phyloP scores from a whole-genome alignment of 371 early-diverging fungal species.

The Nosema muscidifuracis region DNA sequence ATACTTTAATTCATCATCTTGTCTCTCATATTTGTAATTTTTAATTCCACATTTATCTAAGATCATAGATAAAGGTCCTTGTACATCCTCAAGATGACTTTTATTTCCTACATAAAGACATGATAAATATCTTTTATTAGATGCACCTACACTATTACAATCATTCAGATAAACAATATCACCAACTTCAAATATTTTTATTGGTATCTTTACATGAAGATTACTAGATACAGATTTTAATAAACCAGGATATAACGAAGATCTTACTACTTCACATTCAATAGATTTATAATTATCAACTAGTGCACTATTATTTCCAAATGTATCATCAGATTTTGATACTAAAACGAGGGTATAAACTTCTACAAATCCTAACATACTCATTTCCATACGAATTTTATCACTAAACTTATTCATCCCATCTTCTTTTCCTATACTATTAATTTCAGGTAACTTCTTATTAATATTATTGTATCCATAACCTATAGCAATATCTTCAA shows the following conservation, averaged over 20 bases:
- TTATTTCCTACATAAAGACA: constrained; percentile 76
- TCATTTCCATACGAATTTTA: constrained; percentile 76
- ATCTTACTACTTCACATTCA: constrained; percentile 84
- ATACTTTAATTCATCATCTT: constrained; percentile 27
- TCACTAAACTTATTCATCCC: constrained; percentile 87
- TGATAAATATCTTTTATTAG: constrained; percentile 80
- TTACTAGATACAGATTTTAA: constrained; percentile 86
- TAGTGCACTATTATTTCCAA: constrained; percentile 26
- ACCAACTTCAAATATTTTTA: constrained; percentile 89
- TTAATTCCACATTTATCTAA: constrained; percentile 33
- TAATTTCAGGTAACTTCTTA: constrained; percentile 70
- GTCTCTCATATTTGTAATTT: constrained; percentile 14
- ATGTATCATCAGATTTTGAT: constrained; percentile 57
- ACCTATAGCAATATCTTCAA: constrained; percentile 98
- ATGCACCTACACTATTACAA: constrained; percentile 62
- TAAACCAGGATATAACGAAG: constrained; percentile 82
- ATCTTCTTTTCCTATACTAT: constrained; percentile 77
- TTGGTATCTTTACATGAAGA: constrained; percentile 78
- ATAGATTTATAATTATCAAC: constrained; percentile 84
- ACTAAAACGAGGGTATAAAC: constrained; percentile 83
- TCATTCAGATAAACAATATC: constrained; percentile 77
- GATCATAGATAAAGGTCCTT: constrained; percentile 39
- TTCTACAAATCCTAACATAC: constrained; percentile 86
- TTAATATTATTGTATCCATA: constrained; percentile 91
- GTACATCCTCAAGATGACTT: constrained; percentile 74